phyloP scores from a whole-genome alignment of 176 grass and related monocot genomes.

The Phragmites australis region DNA sequence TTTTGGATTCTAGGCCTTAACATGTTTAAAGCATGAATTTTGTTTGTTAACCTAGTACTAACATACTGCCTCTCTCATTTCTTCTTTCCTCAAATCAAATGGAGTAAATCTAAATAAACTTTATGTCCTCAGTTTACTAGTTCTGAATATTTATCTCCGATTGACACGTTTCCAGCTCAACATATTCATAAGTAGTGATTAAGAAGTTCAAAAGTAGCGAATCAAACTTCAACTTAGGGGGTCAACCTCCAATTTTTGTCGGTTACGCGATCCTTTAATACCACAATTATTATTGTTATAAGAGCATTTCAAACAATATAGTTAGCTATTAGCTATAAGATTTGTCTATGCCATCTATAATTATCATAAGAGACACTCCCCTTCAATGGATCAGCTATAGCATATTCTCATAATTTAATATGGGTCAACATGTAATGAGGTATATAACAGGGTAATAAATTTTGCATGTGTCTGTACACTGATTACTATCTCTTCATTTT shows the following conservation, averaged over 20 bases:
- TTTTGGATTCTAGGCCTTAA: background rate
- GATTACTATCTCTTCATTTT: too few relatives aligned
- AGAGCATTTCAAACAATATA: too few relatives aligned
- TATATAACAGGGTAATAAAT: too few relatives aligned
- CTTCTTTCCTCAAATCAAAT: background rate
- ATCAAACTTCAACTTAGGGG: slow-evolving; percentile 38
- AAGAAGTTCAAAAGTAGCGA: slow-evolving; percentile 31
- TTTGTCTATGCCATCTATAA: too few relatives aligned
- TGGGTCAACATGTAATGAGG: too few relatives aligned
- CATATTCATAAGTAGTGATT: slow-evolving; percentile 20
- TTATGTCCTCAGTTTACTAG: background rate
- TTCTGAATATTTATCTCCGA: background rate
- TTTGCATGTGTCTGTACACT: too few relatives aligned
- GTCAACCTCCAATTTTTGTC: slow-evolving; percentile 54
- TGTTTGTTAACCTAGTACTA: background rate
- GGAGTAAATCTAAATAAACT: background rate
- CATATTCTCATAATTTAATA: too few relatives aligned
- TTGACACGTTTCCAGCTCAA: slow-evolving; percentile 16
- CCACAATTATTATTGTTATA: slow-evolving; percentile 10
- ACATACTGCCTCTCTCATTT: background rate
- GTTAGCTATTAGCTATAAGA: too few relatives aligned
- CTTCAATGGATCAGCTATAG: too few relatives aligned
- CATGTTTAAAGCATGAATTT: background rate
- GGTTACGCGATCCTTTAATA: slow-evolving; percentile 39
- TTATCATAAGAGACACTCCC: too few relatives aligned